These are phyloP conservation scores for Dryas alaskensis DNA, from an alignment of 306 rosid genomes.

Conservation along the genomic window DNA sequence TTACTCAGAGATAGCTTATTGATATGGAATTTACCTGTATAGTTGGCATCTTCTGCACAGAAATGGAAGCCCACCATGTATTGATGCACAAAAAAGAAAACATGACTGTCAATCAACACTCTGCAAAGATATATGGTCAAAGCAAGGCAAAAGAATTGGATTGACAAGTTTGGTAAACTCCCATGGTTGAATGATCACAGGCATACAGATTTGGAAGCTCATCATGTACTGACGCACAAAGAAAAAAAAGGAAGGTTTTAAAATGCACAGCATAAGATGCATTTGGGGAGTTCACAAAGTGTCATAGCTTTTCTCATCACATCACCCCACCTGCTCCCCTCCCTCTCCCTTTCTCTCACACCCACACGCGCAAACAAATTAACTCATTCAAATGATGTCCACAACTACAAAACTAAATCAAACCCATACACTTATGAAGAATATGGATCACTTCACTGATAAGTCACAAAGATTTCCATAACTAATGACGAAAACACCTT, in stretches of 20 bases:
- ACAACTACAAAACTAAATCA: not conserved
- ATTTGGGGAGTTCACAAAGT: too few species aligned
- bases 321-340: not conserved
- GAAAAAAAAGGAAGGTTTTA: not conserved
- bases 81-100: constrained; percentile 28
- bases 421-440: not conserved
- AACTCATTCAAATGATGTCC: not conserved
- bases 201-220: not conserved
- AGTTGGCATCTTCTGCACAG: constrained; percentile 88
- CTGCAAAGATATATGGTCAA: constrained; percentile 16
- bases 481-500: not conserved
- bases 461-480: not conserved
- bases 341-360: not conserved
- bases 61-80: constrained; percentile 27
- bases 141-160: constrained; percentile 24
- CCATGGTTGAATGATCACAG: not conserved
- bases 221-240: not conserved
- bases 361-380: not conserved
- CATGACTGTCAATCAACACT: not conserved
- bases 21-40: constrained; percentile 61
- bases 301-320: too few species aligned
- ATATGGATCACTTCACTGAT: not conserved
- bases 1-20: constrained; percentile 13
- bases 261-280: not conserved
- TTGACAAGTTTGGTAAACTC: not conserved